These are phyloP conservation scores for Gremmenia infestans DNA, from an alignment of 2,329 filamentous ascomycete species.

Conservation along the genomic window DNA sequence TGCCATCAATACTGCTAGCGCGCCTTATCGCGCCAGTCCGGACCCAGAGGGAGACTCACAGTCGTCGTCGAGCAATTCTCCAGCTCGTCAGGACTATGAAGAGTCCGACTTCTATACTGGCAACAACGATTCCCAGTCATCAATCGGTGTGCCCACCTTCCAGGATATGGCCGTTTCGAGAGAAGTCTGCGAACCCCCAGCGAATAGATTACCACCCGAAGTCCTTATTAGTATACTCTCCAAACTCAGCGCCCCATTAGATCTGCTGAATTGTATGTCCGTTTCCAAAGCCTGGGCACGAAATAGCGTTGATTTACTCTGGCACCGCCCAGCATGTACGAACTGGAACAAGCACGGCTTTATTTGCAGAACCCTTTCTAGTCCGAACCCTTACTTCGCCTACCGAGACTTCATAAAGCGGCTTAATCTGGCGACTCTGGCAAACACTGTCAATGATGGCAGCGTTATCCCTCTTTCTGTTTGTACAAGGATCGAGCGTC, in stretches of 20 bases:
- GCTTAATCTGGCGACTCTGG: slow-evolving; percentile 79
- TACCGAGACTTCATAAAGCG: slow-evolving; percentile 90
- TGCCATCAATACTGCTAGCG: slow-evolving; percentile 15
- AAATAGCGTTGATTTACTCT: slow-evolving; percentile 87
- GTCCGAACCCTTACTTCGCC: slow-evolving; percentile 72
- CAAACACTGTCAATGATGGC: slow-evolving; percentile 75
- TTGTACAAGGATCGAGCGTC: slow-evolving; percentile 86
- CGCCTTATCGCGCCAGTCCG: slow-evolving; percentile 24
- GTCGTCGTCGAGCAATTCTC: slow-evolving; percentile 62
- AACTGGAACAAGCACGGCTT: slow-evolving; percentile 75
- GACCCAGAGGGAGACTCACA: slow-evolving; percentile 31
- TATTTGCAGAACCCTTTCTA: slow-evolving; percentile 74
- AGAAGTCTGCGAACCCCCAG: slow-evolving; percentile 68
- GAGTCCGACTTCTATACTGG: slow-evolving; percentile 90
- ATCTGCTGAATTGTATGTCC: slow-evolving; percentile 83
- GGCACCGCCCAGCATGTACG: slow-evolving; percentile 89
- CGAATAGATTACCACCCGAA: slow-evolving; percentile 85
- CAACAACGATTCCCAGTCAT: slow-evolving; percentile 90
- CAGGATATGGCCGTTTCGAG: slow-evolving; percentile 67
- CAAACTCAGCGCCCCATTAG: slow-evolving; percentile 68
- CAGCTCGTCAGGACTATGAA: slow-evolving; percentile 72
- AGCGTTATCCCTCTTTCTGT: slow-evolving; percentile 75
- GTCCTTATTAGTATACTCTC: slow-evolving; percentile 90
- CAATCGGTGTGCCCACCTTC: slow-evolving; percentile 73
- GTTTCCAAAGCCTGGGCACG: slow-evolving; percentile 92